Conservation (phyloP, 2,329 filamentous ascomycete genomes). For the Elsinoe ampelina region DNA sequence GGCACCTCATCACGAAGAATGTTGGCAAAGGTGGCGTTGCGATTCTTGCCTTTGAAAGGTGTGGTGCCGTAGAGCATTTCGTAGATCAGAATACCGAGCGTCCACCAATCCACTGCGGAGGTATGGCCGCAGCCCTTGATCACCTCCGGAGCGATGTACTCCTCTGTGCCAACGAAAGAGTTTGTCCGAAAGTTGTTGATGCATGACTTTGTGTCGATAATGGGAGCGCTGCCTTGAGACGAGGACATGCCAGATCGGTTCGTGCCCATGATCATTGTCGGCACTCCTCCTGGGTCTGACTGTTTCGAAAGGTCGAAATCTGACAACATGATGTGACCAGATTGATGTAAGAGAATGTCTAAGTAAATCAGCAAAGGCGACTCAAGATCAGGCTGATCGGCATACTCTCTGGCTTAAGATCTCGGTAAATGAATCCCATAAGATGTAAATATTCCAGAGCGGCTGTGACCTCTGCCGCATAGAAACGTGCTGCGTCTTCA, state of each 20-base stretch:
- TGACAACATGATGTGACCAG: constrained; percentile 99
- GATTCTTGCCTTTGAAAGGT: constrained; percentile 98
- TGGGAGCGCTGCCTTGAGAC: constrained; percentile 57
- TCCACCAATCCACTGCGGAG: constrained; percentile 99
- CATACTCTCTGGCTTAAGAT: constrained; percentile 93
- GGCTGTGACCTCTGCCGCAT: constrained; percentile 93
- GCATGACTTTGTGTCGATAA: constrained; percentile 97
- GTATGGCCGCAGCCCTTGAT: constrained; percentile 98
- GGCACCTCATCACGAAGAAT: constrained; percentile 92
- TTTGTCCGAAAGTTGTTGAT: constrained; percentile 98
- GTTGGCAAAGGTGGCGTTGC: constrained; percentile 96
- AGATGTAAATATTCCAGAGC: constrained; percentile 93
- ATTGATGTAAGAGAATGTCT: constrained; percentile 97
- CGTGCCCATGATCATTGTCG: constrained; percentile 87
- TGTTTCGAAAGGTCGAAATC: constrained; percentile 98
- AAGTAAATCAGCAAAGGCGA: constrained; percentile 28
- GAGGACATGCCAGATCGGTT: constrained; percentile 72
- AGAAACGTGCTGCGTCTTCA: constrained; percentile 93
- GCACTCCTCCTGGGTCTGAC: constrained; percentile 88
- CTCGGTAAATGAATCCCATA: constrained; percentile 98
- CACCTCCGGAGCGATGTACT: constrained; percentile 97
- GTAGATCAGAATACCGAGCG: constrained; percentile 89
- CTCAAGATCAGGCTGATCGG: constrained; percentile 18
- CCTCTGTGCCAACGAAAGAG: constrained; percentile 95
- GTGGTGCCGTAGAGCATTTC: constrained; percentile 99